Evolutionary conservation across 2,329 filamentous ascomycete genomes (phyloP), one percentile per base, ranked within the genome.

Genomic region (Sphaerulina populicola): DNA sequence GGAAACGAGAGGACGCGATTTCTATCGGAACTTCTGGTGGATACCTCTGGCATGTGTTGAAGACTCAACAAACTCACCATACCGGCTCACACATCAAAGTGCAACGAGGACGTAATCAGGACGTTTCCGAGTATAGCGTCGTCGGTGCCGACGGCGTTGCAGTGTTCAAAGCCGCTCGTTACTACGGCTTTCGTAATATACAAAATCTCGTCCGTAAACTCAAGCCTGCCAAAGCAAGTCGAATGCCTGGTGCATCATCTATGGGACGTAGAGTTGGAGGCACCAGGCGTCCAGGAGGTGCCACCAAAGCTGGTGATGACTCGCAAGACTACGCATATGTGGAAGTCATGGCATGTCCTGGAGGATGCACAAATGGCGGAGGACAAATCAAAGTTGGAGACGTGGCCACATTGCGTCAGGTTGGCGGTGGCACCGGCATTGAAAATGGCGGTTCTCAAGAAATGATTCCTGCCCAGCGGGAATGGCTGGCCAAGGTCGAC

Each of bases 311-410:
- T 23, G 63, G 68, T 6, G 67, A 64, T 39, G 67, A 63, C 4
- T 64, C 63, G 36, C 62, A 54, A 57, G 88, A 95, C 33, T 90
- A 90, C 67, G 79, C 85, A n/a, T 97, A 94, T 69, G 86, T 97
- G 27, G 93, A 98, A 71, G 93, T 98, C 52, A 98, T 98, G 93
- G 93, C 93, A 11, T 98, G 93, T 68, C 93, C 93, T 0, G 93
- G 93, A n/a, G 93, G 93, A 2, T 98, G 93, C 72, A 98, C 93
- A 49, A 98, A 98, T 62, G 93, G 93, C 1, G 93, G 93, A 35
- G 93, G 93, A 0, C 93, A 98, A 72, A 83, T 98, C 66, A 95
- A 95, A 65, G 80, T 88, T 23, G 86, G 88, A 47, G 93, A 97
- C 66, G 80, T 86, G 6, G 72, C 69, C 38, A 68, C 69, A 4